Base-by-base conservation (phyloP, 441 rosid species). In the Dalechampia spathulata region DNA sequence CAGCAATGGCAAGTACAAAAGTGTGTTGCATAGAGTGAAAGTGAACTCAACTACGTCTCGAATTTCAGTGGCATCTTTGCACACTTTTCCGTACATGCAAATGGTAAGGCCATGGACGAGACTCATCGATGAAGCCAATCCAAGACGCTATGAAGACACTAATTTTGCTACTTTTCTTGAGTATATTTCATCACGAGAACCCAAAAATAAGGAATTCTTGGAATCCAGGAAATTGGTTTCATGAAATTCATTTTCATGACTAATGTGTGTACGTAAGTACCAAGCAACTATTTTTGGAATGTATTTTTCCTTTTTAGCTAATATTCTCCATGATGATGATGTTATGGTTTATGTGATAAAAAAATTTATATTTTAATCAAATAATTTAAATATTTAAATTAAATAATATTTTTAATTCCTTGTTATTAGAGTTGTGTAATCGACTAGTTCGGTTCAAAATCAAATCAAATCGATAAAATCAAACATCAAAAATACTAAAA, bases 1-100 rank as follows among this genome's bases (percentile, higher is more conserved):
- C 67, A 87, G 95, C 79, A 90, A 90, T n/a, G 96, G 98, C 40
- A 85, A 72, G 49, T 90, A 83, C 78, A 87, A 74, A 59, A 90
- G 96, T 58, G 96, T 87, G 64, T 12, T 90, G 46, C 95, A 90
- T 54, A 78, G 96, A 46, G 96, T 85, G 0, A 52, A 76, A 13
- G 92, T 82, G 26, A 90, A 90, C 49, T 67, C 86, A 1, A 25
- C 25, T 5, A 79, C 71, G 55, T 63, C 79, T 32, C 75, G 96
- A 0, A 68, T 85, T 16, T 90, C 96, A 0, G 88, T 87, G 57
- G 96, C 98, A 1, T 77, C 95, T 0, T 64, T 90, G 30, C 95
- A 83, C 25, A 80, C 85, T 65, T 68, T 90, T 5, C 83, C 94
- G 0, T 64, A 66, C 32, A 52, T 49, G 5, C 50, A 69, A 16